Base-by-base conservation (phyloP, 441 rosid species). In the Brassica hybrid region DNA sequence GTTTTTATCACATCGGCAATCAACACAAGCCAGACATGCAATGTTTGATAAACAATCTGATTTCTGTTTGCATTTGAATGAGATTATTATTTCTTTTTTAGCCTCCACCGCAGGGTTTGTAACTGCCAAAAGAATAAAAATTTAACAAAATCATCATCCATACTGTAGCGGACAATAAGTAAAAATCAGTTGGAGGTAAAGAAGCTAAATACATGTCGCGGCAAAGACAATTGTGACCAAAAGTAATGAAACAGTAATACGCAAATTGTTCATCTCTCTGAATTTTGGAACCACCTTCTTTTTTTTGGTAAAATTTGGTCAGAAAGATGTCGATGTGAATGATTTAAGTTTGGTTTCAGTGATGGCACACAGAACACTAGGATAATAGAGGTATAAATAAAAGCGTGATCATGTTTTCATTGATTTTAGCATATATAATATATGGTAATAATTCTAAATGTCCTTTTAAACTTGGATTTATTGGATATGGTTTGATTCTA, bases 1-100 rank as follows among this genome's bases (percentile, higher is more conserved):
- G 21, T 43, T 63, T 0, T 76, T 62, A 68, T 69, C 74, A 32
- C 79, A 76, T 34, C 65, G 75, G 1, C 74, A 76, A 50, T 76
- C 79, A 7, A 12, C 41, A 62, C 75, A 76, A 32, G 32, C 70
- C 6, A 6, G 14, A 62, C 75, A 69, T 8, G 80, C 75, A 50
- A 69, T 54, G 34, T 69, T 76, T 23, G 27, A 54, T 6, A 62
- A 52, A 10, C 80, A 76, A 0, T 76, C 80, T 5, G 43, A 11
- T 25, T 25, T 63, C 3, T 8, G 13, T 50, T 62, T 50, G 70
- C 80, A 69, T 69, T 6, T 23, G 16, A 76, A 69, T 43, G 36
- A 12, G 21, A 69, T 69, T 14, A 12, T 76, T 11, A 63, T 12
- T 25, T 21, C 56, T 25, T 63, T 5, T 19, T 48, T 60, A n/a